Conservation (phyloP, 2,329 filamentous ascomycete species). For the Diaporthe humulicola region DNA sequence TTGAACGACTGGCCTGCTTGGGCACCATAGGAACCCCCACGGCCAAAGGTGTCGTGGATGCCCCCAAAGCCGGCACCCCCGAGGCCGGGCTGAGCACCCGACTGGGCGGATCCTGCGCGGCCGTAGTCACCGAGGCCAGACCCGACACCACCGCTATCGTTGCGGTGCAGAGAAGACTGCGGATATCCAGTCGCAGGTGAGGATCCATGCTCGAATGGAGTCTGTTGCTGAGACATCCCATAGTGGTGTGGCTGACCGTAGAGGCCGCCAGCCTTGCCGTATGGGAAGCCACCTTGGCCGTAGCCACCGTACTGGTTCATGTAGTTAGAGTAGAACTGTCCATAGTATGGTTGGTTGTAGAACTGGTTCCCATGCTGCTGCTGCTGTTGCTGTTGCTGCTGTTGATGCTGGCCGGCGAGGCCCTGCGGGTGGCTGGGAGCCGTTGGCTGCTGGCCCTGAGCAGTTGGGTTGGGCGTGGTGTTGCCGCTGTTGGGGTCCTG, state of each 20-base stretch:
- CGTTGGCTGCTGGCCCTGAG: slow-evolving; percentile 61
- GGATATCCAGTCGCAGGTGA: slow-evolving; percentile 67
- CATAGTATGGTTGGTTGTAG: slow-evolving; percentile 71
- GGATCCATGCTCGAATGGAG: slow-evolving; percentile 68
- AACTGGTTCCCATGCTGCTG: slow-evolving; percentile 56
- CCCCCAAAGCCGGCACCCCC: slow-evolving; percentile 65
- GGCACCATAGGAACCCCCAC: slow-evolving; percentile 67
- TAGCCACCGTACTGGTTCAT: slow-evolving; percentile 66
- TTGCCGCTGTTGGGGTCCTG: slow-evolving; percentile 90
- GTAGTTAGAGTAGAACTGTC: slow-evolving; percentile 74
- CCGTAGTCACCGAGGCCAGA: slow-evolving; percentile 68
- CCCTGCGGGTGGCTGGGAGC: slow-evolving; percentile 52
- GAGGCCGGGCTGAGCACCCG: slow-evolving; percentile 63
- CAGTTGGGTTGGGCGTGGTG: slow-evolving; percentile 87
- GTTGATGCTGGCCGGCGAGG: slow-evolving; percentile 54
- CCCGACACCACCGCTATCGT: slow-evolving; percentile 62
- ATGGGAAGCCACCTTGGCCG: slow-evolving; percentile 67
- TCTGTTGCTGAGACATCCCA: slow-evolving; percentile 67
- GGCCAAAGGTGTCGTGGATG: slow-evolving; percentile 68
- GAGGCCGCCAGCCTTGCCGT: slow-evolving; percentile 66
- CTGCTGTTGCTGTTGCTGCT: slow-evolving; percentile 60
- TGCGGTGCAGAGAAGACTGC: slow-evolving; percentile 65
- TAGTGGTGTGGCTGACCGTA: slow-evolving; percentile 69
- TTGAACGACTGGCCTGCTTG: slow-evolving; percentile 68
- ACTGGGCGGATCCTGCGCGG: slow-evolving; percentile 64